Base-by-base conservation (phyloP, 2,329 filamentous ascomycete genomes). In the Aspergillus neoniger region DNA sequence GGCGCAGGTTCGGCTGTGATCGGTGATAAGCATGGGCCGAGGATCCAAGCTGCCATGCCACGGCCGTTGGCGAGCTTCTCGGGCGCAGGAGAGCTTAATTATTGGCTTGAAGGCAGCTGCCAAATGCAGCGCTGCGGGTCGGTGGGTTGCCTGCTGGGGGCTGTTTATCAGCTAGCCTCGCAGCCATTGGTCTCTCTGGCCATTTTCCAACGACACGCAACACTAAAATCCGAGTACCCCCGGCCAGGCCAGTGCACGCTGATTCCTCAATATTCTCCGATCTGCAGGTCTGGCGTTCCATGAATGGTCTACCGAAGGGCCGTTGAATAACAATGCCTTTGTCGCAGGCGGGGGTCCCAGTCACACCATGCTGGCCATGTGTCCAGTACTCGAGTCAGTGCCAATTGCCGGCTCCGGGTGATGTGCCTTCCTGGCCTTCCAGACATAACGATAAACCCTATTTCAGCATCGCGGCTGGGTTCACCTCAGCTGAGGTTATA, bases 1-100 rank as follows among this genome's bases (percentile, higher is more conserved):
- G 48, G 63, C 66, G 49, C 62, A 66, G 28, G 47, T 63, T n/a
- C 57, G 59, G 49, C 44, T 66, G 39, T 53, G n/a, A 51, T 49
- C 30, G 41, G 39, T 53, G 36, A 53, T 54, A 41, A 28, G 41
- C 53, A 32, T 39, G 10, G 19, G 41, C 41, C 41, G 41, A 14
- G 14, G 41, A 19, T 12, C 19, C 41, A 21, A 44, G 10, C 41
- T 44, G 41, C 41, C 41, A 44, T 9, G 19, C 41, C 41, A 44
- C 41, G 41, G 41, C 41, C 41, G 41, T 44, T 44, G 41, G 41
- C 19, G 19, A 44, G 41, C 41, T 44, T 44, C 41, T 19, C 41
- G 19, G 41, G 9, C 17, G 9, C 41, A 6, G 32, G n/a, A 21
- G 41, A 44, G 41, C 41, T 23, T 23, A 21, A 14, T 19, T 21